Conservation (phyloP, 2,329 filamentous ascomycete species). For the Cercospora sojina region DNA sequence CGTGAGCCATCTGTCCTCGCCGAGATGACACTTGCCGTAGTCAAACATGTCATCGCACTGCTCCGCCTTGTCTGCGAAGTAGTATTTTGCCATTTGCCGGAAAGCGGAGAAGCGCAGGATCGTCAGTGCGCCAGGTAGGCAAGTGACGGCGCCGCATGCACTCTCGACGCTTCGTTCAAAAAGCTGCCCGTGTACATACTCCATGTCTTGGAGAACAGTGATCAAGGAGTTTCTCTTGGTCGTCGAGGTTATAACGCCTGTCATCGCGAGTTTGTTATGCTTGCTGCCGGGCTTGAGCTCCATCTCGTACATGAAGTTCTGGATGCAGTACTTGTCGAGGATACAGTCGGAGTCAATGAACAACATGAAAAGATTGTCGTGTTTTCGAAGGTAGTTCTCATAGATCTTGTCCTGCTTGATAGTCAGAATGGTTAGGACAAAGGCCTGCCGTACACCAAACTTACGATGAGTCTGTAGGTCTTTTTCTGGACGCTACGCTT, state of each 20-base stretch:
- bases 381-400: slow-evolving; percentile 75
- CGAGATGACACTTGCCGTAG: slow-evolving; percentile 91
- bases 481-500: slow-evolving; percentile 92
- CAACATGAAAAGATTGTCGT: slow-evolving; percentile 91
- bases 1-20: slow-evolving; percentile 94
- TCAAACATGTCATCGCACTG: slow-evolving; percentile 95
- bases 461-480: slow-evolving; percentile 78
- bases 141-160: slow-evolving; percentile 89
- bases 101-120: slow-evolving; percentile 96
- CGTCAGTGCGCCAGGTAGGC: slow-evolving; percentile 89
- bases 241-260: slow-evolving; percentile 92
- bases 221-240: slow-evolving; percentile 85
- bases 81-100: slow-evolving; percentile 94
- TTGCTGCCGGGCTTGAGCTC: slow-evolving; percentile 90
- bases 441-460: not conserved
- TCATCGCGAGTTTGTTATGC: slow-evolving; percentile 94
- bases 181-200: slow-evolving; percentile 94
- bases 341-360: slow-evolving; percentile 99
- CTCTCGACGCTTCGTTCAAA: slow-evolving; percentile 96
- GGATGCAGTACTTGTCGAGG: slow-evolving; percentile 82
- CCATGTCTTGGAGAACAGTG: slow-evolving; percentile 93
- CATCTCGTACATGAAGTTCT: slow-evolving; percentile 99
- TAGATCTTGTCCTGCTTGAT: slow-evolving; percentile 72
- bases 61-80: slow-evolving; percentile 95
- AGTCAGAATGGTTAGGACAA: not conserved